These are phyloP conservation scores for Penicillium ucsense DNA, from an alignment of 495 filamentous ascomycete genomes.

Conservation along the genomic window DNA sequence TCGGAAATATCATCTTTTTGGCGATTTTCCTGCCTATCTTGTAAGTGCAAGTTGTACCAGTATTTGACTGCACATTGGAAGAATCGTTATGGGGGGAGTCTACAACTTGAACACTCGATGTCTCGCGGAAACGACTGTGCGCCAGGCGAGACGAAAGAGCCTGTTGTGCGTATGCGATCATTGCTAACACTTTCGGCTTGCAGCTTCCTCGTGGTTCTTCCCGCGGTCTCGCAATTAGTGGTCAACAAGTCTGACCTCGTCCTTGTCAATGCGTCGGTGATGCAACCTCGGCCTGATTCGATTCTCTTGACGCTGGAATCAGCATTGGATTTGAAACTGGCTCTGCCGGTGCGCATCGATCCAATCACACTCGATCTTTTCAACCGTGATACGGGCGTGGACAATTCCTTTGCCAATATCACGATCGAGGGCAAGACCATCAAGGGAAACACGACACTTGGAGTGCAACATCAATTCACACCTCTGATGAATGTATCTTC, in stretches of 20 bases:
- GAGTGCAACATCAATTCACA: constrained; percentile 12
- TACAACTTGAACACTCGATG: too few species aligned
- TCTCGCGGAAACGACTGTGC: too few species aligned
- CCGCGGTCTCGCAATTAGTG: constrained; percentile 33
- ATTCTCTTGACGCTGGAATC: constrained; percentile 24
- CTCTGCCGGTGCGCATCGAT: constrained; percentile 28
- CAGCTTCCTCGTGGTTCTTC: constrained; percentile 35
- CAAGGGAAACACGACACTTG: constrained; percentile 28
- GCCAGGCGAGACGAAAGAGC: too few species aligned
- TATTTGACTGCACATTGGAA: too few species aligned
- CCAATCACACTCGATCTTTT: constrained; percentile 26
- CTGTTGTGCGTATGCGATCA: too few species aligned
- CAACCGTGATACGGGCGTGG: constrained; percentile 15
- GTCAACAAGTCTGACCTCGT: constrained; percentile 30
- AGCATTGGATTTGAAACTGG: constrained; percentile 26
- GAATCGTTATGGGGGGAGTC: too few species aligned
- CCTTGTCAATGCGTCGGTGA: constrained; percentile 24
- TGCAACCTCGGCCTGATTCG: constrained; percentile 23
- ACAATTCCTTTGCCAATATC: constrained; percentile 19
- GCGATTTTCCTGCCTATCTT: constrained; percentile 33
- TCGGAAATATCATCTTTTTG: constrained; percentile 17
- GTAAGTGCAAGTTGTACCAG: constrained; percentile 11
- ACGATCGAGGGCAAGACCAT: constrained; percentile 18
- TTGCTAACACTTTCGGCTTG: neutral
- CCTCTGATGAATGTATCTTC: constrained; percentile 16